These are phyloP conservation scores for Dactylellina drechsleri DNA, from an alignment of 2,329 filamentous ascomycete species.

Conservation along the genomic window DNA sequence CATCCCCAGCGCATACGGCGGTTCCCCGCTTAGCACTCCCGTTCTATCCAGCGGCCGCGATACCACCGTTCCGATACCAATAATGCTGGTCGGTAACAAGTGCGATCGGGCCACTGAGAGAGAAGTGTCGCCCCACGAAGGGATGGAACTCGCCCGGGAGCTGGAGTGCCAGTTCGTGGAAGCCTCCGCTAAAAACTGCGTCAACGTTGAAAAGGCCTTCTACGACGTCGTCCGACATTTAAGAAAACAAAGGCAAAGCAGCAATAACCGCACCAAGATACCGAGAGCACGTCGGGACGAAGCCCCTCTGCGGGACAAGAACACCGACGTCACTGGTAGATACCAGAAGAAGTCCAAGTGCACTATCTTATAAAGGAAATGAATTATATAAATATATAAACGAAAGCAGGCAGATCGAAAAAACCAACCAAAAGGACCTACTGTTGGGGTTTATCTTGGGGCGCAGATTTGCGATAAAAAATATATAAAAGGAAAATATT, in stretches of 20 bases:
- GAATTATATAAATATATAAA: conserved; percentile 4
- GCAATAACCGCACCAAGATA: conserved; percentile 54
- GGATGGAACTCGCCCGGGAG: conserved; percentile 87
- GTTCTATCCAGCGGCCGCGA: conserved; percentile 60
- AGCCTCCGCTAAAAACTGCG: conserved; percentile 95
- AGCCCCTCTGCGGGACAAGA: conserved; percentile 32
- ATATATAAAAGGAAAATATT: conserved; percentile 8
- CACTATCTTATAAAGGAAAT: conserved; percentile 42
- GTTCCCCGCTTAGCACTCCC: conserved; percentile 65
- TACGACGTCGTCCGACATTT: conserved; percentile 95
- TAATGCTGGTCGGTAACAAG: conserved; percentile 99
- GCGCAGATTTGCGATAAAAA: background rate
- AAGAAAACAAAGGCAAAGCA: conserved; percentile 77
- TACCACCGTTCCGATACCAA: conserved; percentile 76
- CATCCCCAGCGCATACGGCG: conserved; percentile 62
- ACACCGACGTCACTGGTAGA: conserved; percentile 32
- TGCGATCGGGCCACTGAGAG: conserved; percentile 95
- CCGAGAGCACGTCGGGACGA: conserved; percentile 42
- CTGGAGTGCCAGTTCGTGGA: conserved; percentile 96
- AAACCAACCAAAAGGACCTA: background rate
- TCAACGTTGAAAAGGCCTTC: conserved; percentile 98
- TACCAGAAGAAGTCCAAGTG: conserved; percentile 50
- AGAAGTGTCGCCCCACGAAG: conserved; percentile 96
- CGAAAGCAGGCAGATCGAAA: conserved; percentile 1
- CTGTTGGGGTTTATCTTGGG: background rate